Conservation (phyloP, 169 alveolate genomes). For the Cryptosporidium muris region DNA sequence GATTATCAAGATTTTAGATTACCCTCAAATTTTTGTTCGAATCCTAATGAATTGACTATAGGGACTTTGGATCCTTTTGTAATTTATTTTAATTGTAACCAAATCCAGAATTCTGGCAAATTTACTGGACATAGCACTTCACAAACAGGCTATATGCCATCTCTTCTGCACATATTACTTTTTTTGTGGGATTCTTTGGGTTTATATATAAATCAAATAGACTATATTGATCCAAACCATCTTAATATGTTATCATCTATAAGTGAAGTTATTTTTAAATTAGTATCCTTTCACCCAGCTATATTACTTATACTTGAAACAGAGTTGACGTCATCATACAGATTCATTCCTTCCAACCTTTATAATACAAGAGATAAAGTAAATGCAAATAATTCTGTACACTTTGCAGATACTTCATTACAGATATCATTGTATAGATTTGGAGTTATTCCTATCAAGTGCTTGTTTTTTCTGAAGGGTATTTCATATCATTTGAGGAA, state of each 20-base stretch:
- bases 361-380: not conserved
- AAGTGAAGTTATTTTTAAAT: conserved; percentile 29
- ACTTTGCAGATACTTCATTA: not conserved
- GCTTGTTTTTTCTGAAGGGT: conserved; percentile 27
- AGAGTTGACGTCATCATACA: conserved; percentile 28
- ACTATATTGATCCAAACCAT: not conserved
- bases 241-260: conserved; percentile 40
- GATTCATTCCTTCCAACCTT: conserved; percentile 18
- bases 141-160: conserved; percentile 21
- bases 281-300: conserved; percentile 43
- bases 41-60: conserved; percentile 22
- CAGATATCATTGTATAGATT: conserved; percentile 7
- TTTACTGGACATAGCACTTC: not conserved
- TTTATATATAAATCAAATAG: conserved; percentile 15
- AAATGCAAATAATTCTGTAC: no score
- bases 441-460: conserved; percentile 49
- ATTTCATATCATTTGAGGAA: conserved; percentile 1
- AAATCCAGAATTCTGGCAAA: conserved; percentile 8
- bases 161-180: conserved; percentile 30
- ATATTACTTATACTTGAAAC: conserved; percentile 37
- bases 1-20: conserved; percentile 16
- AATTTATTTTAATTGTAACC: conserved; percentile 27
- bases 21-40: conserved; percentile 31
- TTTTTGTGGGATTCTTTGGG: conserved; percentile 62
- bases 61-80: conserved; percentile 54